Evolutionary conservation across 2,329 filamentous ascomycete genomes (phyloP).

Genomic region (Aspergillus pseudoterreus): DNA sequence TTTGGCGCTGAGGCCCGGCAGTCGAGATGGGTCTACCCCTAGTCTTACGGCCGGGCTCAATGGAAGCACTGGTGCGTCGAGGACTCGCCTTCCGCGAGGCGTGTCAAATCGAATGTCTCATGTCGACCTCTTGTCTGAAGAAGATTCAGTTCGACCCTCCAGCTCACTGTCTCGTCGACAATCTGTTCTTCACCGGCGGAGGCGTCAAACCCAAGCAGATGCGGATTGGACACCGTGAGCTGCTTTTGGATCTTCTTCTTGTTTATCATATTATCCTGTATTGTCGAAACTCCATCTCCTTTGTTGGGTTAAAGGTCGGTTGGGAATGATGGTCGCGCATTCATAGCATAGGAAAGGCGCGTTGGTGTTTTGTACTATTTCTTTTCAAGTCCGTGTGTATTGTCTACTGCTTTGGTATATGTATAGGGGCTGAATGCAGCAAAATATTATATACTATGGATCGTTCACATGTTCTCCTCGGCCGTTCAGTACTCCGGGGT

Average conservation of each 20-base stretch:
- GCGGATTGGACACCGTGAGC: constrained; percentile 33
- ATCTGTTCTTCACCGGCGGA: constrained; percentile 36
- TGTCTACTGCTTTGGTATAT: background rate
- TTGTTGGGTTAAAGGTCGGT: background rate
- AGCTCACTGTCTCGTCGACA: constrained; percentile 30
- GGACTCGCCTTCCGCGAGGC: constrained; percentile 35
- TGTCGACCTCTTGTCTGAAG: constrained; percentile 32
- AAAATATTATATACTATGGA: background rate
- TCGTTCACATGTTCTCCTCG: background rate
- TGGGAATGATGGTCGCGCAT: constrained; percentile 9
- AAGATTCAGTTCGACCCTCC: constrained; percentile 31
- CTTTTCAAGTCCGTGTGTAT: background rate
- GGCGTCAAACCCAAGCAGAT: constrained; percentile 34
- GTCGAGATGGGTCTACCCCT: constrained; percentile 38
- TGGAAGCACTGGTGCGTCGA: constrained; percentile 27
- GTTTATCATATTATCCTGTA: constrained; percentile 1
- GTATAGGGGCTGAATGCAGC: background rate
- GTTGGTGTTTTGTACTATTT: constrained; percentile 9
- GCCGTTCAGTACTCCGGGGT: background rate
- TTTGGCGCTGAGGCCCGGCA: constrained; percentile 37
- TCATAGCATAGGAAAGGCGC: constrained; percentile 23
- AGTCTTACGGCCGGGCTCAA: constrained; percentile 26
- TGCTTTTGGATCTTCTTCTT: background rate
- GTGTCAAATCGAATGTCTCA: constrained; percentile 38
- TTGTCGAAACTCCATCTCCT: background rate